A percentile compares a stretch with the other conserved stretches of the same genome.
Evolutionary conservation across 495 filamentous ascomycete genomes (phyloP).

Genomic region (Xeromyces bisporus): DNA sequence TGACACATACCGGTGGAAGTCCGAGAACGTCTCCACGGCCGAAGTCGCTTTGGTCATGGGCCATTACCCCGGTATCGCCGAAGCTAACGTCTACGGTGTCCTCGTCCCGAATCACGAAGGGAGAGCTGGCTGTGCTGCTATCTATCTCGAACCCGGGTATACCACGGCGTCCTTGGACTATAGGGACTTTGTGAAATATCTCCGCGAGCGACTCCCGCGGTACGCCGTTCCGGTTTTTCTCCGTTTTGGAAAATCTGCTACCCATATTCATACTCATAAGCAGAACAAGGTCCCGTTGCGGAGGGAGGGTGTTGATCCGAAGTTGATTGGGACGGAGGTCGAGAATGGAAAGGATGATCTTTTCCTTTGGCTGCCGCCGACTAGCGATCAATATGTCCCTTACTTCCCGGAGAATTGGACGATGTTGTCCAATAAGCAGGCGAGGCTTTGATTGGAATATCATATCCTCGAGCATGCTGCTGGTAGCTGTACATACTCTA

Average conservation of each 20-base stretch:
- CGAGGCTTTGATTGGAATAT: no score
- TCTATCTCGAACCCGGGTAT: constrained; percentile 23
- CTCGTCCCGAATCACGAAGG: constrained; percentile 51
- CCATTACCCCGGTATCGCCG: constrained; percentile 24
- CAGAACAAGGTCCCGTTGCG: constrained; percentile 63
- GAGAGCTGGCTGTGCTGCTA: constrained; percentile 50
- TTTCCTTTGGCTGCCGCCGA: constrained; percentile 39
- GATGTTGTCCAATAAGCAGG: no score
- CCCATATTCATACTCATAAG: constrained; percentile 68
- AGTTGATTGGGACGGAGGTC: constrained; percentile 30
- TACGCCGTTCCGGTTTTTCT: constrained; percentile 70
- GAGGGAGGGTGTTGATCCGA: constrained; percentile 52
- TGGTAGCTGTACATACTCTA: no score
- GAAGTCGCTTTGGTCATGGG: constrained; percentile 40
- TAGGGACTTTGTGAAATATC: constrained; percentile 32
- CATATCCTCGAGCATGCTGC: no score
- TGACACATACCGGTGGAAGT: constrained; percentile 92
- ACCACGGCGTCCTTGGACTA: constrained; percentile 32
- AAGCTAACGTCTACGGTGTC: constrained; percentile 36
- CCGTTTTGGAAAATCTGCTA: constrained; percentile 38
- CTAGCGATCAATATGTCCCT: constrained; percentile 35
- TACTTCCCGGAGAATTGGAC: constrained; percentile 45
- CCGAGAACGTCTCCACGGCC: constrained; percentile 77
- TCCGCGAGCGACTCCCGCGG: constrained; percentile 40
- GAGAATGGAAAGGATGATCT: constrained; percentile 26